Evolutionary conservation across 306 rosid species (phyloP), one percentile per base, ranked within the genome.

Genomic region (Castanopsis chinensis): DNA sequence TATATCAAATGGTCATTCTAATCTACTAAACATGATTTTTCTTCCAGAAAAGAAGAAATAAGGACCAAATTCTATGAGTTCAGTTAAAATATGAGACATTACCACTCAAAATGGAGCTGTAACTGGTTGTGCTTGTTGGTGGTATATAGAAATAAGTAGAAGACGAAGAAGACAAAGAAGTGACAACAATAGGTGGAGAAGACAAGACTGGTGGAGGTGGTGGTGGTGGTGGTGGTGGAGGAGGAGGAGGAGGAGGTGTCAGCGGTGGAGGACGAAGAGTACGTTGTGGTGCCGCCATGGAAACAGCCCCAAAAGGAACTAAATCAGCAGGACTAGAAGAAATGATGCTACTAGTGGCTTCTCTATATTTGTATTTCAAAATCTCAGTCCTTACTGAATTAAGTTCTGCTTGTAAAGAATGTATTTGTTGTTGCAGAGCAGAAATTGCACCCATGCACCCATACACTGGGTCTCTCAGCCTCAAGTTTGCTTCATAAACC

Each of bases 381-480:
- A 94, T 78, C 87, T 91, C 92, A 52, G 81, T 49, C 75, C 92
- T 88, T 10, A 88, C 68, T 45, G 89, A 87, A 59, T 87, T 78
- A n/a, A 94, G 71, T 65, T 88, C 92, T 5, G 77, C 82, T 83
- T 90, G 93, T 70, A 94, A 78, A 12, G 92, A 59, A 78, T 91
- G 98, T 72, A 86, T 79, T 80, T 94, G 93, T 61, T 88, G 93
- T 73, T 94, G 98, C 85, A 94, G 78, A 35, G 93, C 74, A 78
- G 92, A 94, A 49, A 94, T 91, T 76, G 92, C 90, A 43, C 98
- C 98, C 98, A 91, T 88, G 91, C 94, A 87, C 41, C 98, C 98
- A 77, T 92, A 91, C 0, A 94, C 91, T 1, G 98, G 98, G 74
- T 94, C 98, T 79, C 98, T 88, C 43, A 92, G 72, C 80, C 98